A percentile compares a stretch with the other conserved stretches of the same genome.
Evolutionary conservation across 164 flowering plant genomes (phyloP).

Genomic region (Macadamia integrifolia): DNA sequence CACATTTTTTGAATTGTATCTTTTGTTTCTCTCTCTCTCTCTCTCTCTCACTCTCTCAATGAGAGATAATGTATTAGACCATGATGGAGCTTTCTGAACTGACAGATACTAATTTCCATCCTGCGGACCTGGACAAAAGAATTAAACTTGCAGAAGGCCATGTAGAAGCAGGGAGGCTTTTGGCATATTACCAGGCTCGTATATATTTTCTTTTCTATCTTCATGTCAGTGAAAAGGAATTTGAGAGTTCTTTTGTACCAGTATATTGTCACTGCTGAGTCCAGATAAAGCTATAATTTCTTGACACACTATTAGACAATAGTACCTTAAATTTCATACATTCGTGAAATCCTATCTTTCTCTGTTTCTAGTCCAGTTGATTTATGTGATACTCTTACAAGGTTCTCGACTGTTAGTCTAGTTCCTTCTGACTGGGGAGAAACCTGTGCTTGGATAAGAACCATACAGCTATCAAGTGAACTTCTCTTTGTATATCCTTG

Average conservation of each 20-base stretch:
- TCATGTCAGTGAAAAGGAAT: not conserved
- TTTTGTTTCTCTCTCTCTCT: no score
- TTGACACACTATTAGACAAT: not conserved
- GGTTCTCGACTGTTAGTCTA: no score
- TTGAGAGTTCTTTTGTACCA: no score
- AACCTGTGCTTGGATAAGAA: no score
- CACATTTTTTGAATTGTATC: no score
- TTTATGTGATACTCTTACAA: no score
- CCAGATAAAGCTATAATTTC: not conserved
- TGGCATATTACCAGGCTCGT: constrained; percentile 82
- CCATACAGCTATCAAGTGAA: no score
- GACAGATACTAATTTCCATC: constrained; percentile 33
- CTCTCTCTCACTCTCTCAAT: no score
- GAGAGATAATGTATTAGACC: not conserved
- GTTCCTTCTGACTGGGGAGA: no score
- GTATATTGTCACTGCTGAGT: not conserved
- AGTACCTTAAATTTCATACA: not conserved
- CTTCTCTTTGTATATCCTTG: no score
- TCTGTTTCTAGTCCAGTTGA: no score
- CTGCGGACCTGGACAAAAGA: constrained; percentile 44
- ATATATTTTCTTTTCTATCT: not conserved
- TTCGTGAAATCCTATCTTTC: not conserved
- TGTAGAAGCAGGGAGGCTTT: constrained; percentile 86
- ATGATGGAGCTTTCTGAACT: constrained; percentile 13
- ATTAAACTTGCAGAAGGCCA: constrained; percentile 78